Base-by-base conservation (phyloP, 805 yeast genomes). In the Brettanomyces sp. region DNA sequence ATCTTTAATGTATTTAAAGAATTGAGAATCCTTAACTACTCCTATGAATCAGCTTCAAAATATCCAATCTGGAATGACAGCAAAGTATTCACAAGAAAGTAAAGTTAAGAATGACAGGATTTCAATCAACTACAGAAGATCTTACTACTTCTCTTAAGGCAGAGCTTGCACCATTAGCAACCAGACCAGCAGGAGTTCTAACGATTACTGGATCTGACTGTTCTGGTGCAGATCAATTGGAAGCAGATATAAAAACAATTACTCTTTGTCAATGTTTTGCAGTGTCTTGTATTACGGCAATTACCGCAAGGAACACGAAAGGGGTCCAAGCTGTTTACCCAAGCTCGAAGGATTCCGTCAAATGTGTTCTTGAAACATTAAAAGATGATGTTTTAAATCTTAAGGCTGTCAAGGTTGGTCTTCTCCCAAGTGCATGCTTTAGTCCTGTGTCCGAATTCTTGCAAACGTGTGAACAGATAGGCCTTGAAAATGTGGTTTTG, bases 211-310 rank as follows among this genome's bases (percentile, higher is more conserved):
- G 95, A 0, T 82, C 91, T 0, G 96, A 87, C 58, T 76, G 81
- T 39, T 82, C 91, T 11, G 96, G 95, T 3, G 95, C 95, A 4
- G 95, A 95, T 2, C 95, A 95, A 3, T 80, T 87, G 42, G 95
- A 87, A 60, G 95, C 95, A 1, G 96, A 87, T 59, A 59, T 87
- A 34, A 88, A 88, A 64, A 80, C 95, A 0, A 74, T 87, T 45
- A 70, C 84, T 4, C 84, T 85, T 1, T 85, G 83, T 54, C 76
- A 77, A 13, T 87, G 87, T 43, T 85, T 80, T 56, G 95, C 85
- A 0, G 64, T 82, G 60, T 83, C 90, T 0, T 82, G 89, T 55
- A 79, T 85, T 40, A 76, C 89, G 7, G 90, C 89, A 3, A 63
- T 88, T 48, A 87, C 95, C 0, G 84, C 89, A 5, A 95, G 88